Conservation (phyloP, 768 basidiomycete species). For the Hydnomerulius pinastri region DNA sequence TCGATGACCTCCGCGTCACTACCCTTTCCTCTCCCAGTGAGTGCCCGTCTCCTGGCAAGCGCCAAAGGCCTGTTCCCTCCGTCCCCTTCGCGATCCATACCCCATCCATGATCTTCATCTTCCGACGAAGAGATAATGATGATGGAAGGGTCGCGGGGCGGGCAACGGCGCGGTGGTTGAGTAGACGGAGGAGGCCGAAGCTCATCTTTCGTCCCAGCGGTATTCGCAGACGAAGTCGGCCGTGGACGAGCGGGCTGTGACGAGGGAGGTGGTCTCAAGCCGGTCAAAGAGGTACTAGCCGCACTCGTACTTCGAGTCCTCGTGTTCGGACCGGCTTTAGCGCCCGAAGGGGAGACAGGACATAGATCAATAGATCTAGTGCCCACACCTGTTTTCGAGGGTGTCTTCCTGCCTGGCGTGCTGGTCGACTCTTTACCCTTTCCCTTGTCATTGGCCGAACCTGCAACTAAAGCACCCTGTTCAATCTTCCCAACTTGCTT, state of each 20-base stretch:
- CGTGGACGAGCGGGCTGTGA: conserved; percentile 6
- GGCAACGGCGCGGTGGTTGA: conserved; percentile 14
- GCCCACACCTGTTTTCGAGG: conserved; percentile 15
- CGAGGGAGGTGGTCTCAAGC: conserved; percentile 10
- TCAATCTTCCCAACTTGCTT: conserved; percentile 36
- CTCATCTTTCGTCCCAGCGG: background rate
- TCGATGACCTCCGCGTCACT: conserved; percentile 53
- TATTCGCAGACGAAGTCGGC: background rate
- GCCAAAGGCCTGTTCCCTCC: background rate
- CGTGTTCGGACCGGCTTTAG: conserved; percentile 17
- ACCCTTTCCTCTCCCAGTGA: conserved; percentile 26
- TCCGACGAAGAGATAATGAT: conserved; percentile 23
- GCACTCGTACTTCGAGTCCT: conserved; percentile 14
- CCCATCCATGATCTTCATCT: conserved; percentile 12
- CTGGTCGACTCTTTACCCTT: conserved; percentile 12
- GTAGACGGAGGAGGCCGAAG: conserved; percentile 9
- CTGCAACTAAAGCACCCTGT: conserved; percentile 15
- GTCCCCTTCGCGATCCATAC: background rate
- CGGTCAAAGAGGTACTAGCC: conserved; percentile 12
- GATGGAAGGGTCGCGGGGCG: conserved; percentile 23
- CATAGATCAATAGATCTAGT: conserved; percentile 9
- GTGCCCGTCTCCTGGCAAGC: conserved; percentile 8
- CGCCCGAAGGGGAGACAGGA: conserved; percentile 9
- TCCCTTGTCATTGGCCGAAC: conserved; percentile 20
- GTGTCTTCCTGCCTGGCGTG: conserved; percentile 4